phyloP scores from a whole-genome alignment of 2,329 filamentous ascomycete species.

The Botrytis tulipae region DNA sequence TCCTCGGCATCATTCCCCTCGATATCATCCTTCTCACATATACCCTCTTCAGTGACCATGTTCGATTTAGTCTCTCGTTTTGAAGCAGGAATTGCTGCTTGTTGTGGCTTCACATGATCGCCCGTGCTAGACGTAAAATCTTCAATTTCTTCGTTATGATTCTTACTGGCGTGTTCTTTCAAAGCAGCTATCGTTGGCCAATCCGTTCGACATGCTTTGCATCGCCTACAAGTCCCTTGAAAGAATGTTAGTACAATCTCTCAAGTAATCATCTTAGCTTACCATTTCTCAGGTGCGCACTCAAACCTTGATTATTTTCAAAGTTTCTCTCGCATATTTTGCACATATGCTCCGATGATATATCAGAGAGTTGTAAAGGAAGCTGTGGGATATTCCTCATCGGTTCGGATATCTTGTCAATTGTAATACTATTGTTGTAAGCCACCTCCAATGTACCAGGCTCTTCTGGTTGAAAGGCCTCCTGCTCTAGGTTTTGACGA shows the following conservation, averaged over 20 bases:
- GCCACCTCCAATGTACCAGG: neutral
- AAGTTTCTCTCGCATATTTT: neutral
- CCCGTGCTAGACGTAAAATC: neutral
- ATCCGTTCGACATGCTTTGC: neutral
- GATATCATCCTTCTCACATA: too few species aligned
- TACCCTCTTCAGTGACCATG: neutral
- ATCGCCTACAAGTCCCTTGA: neutral
- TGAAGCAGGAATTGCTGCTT: neutral
- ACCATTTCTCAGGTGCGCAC: neutral
- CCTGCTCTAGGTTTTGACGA: neutral
- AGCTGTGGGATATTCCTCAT: neutral
- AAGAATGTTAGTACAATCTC: neutral
- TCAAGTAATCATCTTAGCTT: neutral
- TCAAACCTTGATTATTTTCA: neutral
- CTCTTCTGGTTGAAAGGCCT: neutral
- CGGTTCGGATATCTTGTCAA: neutral
- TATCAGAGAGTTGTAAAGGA: neutral
- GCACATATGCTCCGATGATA: neutral
- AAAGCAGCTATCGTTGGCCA: neutral
- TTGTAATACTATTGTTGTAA: neutral
- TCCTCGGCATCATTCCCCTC: too few species aligned
- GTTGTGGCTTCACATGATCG: neutral
- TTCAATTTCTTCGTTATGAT: neutral
- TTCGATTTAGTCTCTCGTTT: neutral
- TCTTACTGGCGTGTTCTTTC: neutral